phyloP scores from a whole-genome alignment of 2,329 filamentous ascomycete genomes.

The Fusarium bactridioides region DNA sequence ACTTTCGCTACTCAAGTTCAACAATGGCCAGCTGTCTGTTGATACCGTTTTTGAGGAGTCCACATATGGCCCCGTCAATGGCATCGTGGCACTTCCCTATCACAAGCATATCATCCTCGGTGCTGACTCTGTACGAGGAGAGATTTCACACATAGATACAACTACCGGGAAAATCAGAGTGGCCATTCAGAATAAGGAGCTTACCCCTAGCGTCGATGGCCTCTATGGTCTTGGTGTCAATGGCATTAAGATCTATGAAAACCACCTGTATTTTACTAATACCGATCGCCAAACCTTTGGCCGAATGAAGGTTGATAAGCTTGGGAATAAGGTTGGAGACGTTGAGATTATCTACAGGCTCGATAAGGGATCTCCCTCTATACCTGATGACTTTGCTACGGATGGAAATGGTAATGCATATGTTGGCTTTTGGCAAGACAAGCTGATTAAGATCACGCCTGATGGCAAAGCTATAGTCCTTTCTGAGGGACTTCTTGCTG shows the following conservation, averaged over 20 bases:
- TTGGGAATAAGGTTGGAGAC: background rate
- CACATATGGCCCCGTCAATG: background rate
- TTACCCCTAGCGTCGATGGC: background rate
- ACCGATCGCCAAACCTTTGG: background rate
- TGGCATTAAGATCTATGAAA: background rate
- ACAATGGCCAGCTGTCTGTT: background rate
- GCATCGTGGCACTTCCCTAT: background rate
- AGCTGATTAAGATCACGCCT: background rate
- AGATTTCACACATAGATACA: background rate
- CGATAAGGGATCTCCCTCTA: background rate
- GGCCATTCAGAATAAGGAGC: background rate
- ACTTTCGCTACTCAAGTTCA: background rate
- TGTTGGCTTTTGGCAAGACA: background rate
- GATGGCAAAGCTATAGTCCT: background rate
- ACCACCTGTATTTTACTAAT: constrained; percentile 7
- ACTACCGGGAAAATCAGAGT: background rate
- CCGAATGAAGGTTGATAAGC: background rate
- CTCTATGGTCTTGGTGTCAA: constrained; percentile 1
- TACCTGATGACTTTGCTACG: background rate
- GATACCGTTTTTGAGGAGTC: background rate
- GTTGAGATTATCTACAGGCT: background rate
- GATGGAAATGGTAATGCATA: background rate
- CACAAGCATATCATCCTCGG: constrained; percentile 5
- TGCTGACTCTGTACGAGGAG: constrained; percentile 2
- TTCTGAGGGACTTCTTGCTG: background rate